phyloP scores from a whole-genome alignment of 1,139 yeast genomes.

The Scheffersomyces parashehatae region DNA sequence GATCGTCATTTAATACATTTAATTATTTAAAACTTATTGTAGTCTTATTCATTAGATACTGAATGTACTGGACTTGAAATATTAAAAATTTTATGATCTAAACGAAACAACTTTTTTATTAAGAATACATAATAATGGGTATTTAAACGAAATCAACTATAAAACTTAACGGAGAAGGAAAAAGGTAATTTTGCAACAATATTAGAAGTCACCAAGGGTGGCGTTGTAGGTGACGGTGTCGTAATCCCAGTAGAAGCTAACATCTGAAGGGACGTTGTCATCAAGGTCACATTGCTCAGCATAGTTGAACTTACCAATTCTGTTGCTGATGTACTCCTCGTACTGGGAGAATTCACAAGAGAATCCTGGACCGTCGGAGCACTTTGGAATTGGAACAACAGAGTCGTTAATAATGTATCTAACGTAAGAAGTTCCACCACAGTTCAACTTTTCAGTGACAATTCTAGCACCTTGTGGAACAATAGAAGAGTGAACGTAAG shows the following conservation, averaged over 20 bases:
- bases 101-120: too few relatives aligned
- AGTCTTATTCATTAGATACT: too few relatives aligned
- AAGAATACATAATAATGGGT: too few relatives aligned
- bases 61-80: too few relatives aligned
- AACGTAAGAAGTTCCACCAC: conserved; percentile 42
- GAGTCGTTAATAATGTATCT: conserved; percentile 58
- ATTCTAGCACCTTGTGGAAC: conserved; percentile 60
- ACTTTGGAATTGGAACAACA: conserved; percentile 52
- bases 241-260: conserved; percentile 16
- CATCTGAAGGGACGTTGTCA: conserved; percentile 8
- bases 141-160: too few relatives aligned
- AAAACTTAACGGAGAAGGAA: too few relatives aligned
- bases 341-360: conserved; percentile 51
- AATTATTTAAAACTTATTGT: too few relatives aligned
- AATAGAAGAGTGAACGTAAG: conserved; percentile 48
- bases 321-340: conserved; percentile 29
- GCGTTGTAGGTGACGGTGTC: conserved; percentile 6
- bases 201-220: conserved; percentile 1
- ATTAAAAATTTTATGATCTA: too few relatives aligned
- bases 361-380: conserved; percentile 58
- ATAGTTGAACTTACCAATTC: conserved; percentile 30
- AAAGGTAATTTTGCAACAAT: too few relatives aligned
- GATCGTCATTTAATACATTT: too few relatives aligned
- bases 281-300: conserved; percentile 28
- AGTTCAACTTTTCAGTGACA: conserved; percentile 47